Evolutionary conservation across 108 stramenopile genomes (phyloP), one percentile per base, ranked within the genome.

Genomic region (Epithemia pelagica): DNA sequence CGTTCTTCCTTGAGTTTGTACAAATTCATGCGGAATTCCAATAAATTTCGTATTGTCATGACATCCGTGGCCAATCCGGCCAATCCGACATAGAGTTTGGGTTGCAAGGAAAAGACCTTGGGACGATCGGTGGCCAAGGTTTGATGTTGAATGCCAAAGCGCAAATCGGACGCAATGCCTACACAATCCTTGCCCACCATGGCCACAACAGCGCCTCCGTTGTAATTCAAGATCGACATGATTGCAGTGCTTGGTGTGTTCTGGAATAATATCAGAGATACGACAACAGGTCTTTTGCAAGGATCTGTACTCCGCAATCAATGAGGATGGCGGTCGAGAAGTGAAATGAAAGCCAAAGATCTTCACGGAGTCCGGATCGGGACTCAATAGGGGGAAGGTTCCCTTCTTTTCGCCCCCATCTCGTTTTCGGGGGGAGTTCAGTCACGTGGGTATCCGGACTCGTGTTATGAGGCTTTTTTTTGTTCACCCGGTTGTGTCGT

Each of bases 121-220:
- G 88, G 70, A 65, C 98, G 97, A 67, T 98, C 90, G 23, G 80
- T 88, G 2, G 96, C 86, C 15, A 99, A 90, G 21, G 99, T 99
- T 66, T 96, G 92, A 28, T 81, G 82, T 73, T 96, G 96, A 23
- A 84, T 81, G 15, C 99, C 99, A 24, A 98, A 76, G 37, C 99
- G 94, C 62, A 86, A 87, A 70, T 99, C 99, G 29, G 87, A 80
- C 61, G 95, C 96, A 66, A 99, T 99, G 32, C 91, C 99, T 23
- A 99, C 97, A 69, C 99, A 99, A 74, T 95, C 88, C 53, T 98
- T 95, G 66, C 99, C 99, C 52, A 94, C 83, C 99, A 99, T 99
- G 78, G 95, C 97, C 52, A 99, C 87, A 32, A 97, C 88, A 54
- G 97, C 99, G 61, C 88, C 91, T 51, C 99, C 99, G 76, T 99